Base-by-base conservation (phyloP, 2,329 filamentous ascomycete species). In the Aspergillus niger region DNA sequence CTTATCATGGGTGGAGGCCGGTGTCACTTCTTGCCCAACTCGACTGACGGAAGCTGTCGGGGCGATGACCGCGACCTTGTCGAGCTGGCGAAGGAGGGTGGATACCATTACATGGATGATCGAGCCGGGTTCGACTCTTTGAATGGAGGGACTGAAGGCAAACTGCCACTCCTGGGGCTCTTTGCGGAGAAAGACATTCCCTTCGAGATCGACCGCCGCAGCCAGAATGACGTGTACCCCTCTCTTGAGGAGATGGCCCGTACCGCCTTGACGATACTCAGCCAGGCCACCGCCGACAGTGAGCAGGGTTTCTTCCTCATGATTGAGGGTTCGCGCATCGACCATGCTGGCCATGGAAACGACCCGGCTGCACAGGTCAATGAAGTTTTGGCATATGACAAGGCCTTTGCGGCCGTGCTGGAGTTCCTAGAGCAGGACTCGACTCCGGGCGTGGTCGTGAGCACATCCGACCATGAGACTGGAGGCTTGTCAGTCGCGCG, bases 241-340 rank as follows among this genome's bases (percentile, higher is more conserved):
- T 94, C 91, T 15, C 81, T 99, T 43, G 90, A 91, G 72, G 93
- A 97, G 77, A 98, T 97, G 92, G 87, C 94, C 8, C 83, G 85
- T 67, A 91, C 91, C 15, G 94, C 95, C 1, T 81, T 99, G 63
- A 86, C 84, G 13, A 88, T 91, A 1, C 85, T 99, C 24, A 89
- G 90, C 63, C 87, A 88, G 61, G 95, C 93, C 0, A 97, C 95
- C 0, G 83, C 86, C 71, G 83, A 93, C 71, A 92, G 86, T 63
- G 92, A 98, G 44, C 88, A 96, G 76, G 95, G 95, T 4, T 99
- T 98, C 82, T 99, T 99, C 79, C 82, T 99, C 69, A 97, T 99
- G 94, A 96, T 99, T 63, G 95, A 99, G 77, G 95, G 93, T 4
- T 96, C 91, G 69, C 85, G 95, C 44, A 98, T 99, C 69, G 95